These are phyloP conservation scores for Lyophyllum shimeji DNA, from an alignment of 768 basidiomycete species.

Conservation along the genomic window DNA sequence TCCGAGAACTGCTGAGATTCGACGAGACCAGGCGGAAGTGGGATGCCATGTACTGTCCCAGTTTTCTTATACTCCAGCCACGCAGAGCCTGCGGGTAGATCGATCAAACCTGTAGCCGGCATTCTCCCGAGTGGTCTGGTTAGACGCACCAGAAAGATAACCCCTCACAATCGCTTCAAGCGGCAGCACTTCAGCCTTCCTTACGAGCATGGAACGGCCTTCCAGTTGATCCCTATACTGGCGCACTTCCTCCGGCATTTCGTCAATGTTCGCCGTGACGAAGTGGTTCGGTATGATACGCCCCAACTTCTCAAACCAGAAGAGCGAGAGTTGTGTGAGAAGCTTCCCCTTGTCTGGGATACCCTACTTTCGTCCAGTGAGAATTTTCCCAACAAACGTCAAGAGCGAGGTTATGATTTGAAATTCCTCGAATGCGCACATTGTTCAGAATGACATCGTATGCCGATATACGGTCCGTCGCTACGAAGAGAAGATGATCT, in stretches of 20 bases:
- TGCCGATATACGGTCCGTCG: conserved; percentile 93
- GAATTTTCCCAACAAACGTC: not conserved
- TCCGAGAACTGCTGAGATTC: conserved; percentile 83
- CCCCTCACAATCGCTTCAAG: conserved; percentile 96
- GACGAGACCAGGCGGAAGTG: conserved; percentile 69
- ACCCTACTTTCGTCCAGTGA: conserved; percentile 54
- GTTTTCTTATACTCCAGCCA: conserved; percentile 92
- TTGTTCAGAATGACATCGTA: conserved; percentile 95
- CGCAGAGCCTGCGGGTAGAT: conserved; percentile 70
- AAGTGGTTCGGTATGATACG: conserved; percentile 89
- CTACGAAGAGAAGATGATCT: conserved; percentile 84
- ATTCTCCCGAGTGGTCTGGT: not conserved
- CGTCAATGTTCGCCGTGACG: conserved; percentile 69
- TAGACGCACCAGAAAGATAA: conserved; percentile 83
- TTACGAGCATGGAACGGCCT: conserved; percentile 89
- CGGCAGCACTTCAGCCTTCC: conserved; percentile 83
- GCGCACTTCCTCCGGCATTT: conserved; percentile 81
- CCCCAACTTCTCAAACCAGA: conserved; percentile 89
- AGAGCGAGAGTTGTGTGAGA: conserved; percentile 86
- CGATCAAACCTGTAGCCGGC: not conserved
- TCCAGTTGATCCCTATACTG: conserved; percentile 76
- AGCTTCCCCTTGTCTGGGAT: conserved; percentile 93
- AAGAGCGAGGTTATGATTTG: conserved; percentile 1
- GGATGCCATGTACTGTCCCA: conserved; percentile 86
- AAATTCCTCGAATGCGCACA: conserved; percentile 48